These are phyloP conservation scores for Psilocybe cubensis DNA, from an alignment of 768 basidiomycete genomes.

Conservation along the genomic window DNA sequence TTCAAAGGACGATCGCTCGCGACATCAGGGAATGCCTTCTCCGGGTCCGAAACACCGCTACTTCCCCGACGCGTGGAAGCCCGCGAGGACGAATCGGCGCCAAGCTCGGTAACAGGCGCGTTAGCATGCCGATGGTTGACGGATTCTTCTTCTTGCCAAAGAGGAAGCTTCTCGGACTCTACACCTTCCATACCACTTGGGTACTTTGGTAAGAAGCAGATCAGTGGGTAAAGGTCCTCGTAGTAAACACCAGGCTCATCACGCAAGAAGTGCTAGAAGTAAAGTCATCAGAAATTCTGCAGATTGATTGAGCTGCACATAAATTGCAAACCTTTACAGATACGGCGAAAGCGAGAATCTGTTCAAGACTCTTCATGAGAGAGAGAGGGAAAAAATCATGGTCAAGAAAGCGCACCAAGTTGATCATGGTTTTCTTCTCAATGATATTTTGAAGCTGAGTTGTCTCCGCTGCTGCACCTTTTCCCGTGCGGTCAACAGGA, in stretches of 20 bases:
- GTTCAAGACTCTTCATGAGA: constrained; percentile 3
- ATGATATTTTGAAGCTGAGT: constrained; percentile 53
- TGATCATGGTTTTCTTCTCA: constrained; percentile 79
- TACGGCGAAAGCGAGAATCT: constrained; percentile 72
- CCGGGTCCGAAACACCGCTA: constrained; percentile 32
- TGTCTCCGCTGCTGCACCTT: constrained; percentile 23
- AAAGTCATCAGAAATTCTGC: background rate
- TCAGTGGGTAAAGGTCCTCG: constrained; percentile 73
- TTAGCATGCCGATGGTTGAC: constrained; percentile 10
- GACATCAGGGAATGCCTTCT: constrained; percentile 33
- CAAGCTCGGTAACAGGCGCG: constrained; percentile 20
- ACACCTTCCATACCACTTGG: constrained; percentile 35
- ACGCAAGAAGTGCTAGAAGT: constrained; percentile 63
- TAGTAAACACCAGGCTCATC: constrained; percentile 75
- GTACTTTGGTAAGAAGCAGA: constrained; percentile 69
- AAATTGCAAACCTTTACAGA: constrained; percentile 56
- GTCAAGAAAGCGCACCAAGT: constrained; percentile 43
- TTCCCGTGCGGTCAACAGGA: constrained; percentile 45
- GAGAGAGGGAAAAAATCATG: background rate
- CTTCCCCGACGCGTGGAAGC: constrained; percentile 8
- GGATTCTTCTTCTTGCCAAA: constrained; percentile 55
- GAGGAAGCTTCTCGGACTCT: constrained; percentile 54
- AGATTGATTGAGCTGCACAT: background rate
- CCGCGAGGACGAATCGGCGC: constrained; percentile 5
- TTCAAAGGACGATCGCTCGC: constrained; percentile 34